Percentiles rank a stretch among this genome's conserved stretches.
Evolutionary conservation across 805 yeast genomes (phyloP).

Genomic region (Kockiozyma suomiensis): DNA sequence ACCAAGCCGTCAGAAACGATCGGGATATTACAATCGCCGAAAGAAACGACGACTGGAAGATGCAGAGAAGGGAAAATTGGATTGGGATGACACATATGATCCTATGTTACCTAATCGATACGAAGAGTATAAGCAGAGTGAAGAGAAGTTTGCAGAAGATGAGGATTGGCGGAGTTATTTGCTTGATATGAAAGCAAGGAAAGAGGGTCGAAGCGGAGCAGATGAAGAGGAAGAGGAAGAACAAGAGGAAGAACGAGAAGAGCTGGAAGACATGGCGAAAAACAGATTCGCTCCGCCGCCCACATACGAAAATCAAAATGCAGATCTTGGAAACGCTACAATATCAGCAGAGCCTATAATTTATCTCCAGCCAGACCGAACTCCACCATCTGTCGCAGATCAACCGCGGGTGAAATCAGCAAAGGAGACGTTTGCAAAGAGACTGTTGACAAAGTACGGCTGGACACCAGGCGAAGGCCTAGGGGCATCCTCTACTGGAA

Average conservation of each 20-base stretch:
- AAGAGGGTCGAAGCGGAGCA: neutral
- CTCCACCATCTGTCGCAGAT: neutral
- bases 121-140: conserved; percentile 31
- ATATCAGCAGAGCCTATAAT: conserved; percentile 11
- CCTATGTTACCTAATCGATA: conserved; percentile 30
- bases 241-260: neutral
- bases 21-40: conserved; percentile 2
- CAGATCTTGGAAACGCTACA: neutral
- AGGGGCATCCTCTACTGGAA: conserved; percentile 27
- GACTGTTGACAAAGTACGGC: conserved; percentile 31
- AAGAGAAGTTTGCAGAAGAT: conserved; percentile 32
- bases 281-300: neutral
- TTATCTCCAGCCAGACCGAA: neutral
- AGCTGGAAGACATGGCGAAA: neutral
- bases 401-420: conserved; percentile 9
- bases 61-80: conserved; percentile 6
- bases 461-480: conserved; percentile 35
- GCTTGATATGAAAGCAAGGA: conserved; percentile 14
- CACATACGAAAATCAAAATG: neutral
- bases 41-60: conserved; percentile 12
- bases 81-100: conserved; percentile 35
- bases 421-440: conserved; percentile 29
- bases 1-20: neutral
- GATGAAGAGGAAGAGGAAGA: conserved; percentile 2
- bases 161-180: conserved; percentile 35